Evolutionary conservation across 441 rosid species (phyloP).

Genomic region (Erodium moschatum): DNA sequence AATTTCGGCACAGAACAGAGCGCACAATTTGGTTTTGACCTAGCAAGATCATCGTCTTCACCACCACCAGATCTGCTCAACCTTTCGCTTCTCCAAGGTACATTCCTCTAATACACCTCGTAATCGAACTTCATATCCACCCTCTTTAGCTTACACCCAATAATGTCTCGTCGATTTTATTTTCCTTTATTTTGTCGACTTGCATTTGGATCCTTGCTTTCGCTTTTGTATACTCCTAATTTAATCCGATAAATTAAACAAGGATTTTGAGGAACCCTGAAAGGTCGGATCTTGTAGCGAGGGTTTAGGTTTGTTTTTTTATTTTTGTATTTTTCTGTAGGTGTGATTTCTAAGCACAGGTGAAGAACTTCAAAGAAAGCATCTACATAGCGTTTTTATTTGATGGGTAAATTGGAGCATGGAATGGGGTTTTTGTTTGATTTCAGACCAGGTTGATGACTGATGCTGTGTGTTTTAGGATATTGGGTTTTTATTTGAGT

Average conservation of each 20-base stretch:
- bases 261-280: neutral
- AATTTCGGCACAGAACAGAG: neutral
- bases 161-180: neutral
- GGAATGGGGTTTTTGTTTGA: neutral
- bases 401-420: neutral
- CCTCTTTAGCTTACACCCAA: neutral
- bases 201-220: slow-evolving; percentile 5
- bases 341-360: neutral
- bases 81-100: slow-evolving; percentile 7
- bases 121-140: neutral
- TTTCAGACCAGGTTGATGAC: neutral
- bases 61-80: slow-evolving; percentile 8
- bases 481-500: neutral
- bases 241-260: neutral
- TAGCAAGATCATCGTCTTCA: neutral
- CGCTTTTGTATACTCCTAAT: neutral
- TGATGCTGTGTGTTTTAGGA: neutral
- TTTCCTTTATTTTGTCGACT: neutral
- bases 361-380: neutral
- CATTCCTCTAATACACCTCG: slow-evolving; percentile 13
- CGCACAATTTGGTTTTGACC: neutral
- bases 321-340: no score
- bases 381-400: neutral
- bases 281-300: neutral
- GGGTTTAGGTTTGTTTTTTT: neutral